phyloP scores from a whole-genome alignment of 2,329 filamentous ascomycete species.

The Aspergillus fumigatiaffinis region DNA sequence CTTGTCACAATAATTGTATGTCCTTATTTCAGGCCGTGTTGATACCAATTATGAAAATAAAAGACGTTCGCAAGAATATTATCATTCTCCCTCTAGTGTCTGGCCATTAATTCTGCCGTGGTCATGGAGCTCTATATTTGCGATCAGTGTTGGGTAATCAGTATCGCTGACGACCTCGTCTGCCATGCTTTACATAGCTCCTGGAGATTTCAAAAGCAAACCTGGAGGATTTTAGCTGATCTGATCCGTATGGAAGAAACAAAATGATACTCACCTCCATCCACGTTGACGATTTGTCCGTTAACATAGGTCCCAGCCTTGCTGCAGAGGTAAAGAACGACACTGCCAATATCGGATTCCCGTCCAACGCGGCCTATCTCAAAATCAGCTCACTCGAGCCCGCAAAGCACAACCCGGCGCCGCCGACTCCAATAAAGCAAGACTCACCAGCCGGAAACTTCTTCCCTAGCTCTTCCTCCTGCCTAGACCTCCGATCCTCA shows the following conservation, averaged over 20 bases:
- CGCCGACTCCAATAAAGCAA: not conserved
- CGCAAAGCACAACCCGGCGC: not conserved
- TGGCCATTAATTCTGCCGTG: not conserved
- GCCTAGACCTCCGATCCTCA: conserved; percentile 52
- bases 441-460: conserved; percentile 46
- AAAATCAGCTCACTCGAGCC: not conserved
- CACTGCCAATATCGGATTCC: conserved; percentile 57
- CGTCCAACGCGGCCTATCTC: conserved; percentile 44
- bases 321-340: conserved; percentile 50
- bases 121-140: not conserved
- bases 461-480: conserved; percentile 49
- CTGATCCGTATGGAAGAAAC: not conserved
- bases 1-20: conserved; percentile 33
- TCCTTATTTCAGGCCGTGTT: conserved; percentile 34
- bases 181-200: not conserved
- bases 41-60: conserved; percentile 42
- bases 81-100: not conserved
- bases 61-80: conserved; percentile 25
- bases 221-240: not conserved
- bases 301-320: conserved; percentile 47
- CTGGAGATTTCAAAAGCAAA: conserved; percentile 7
- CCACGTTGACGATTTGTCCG: conserved; percentile 40
- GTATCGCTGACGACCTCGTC: not conserved
- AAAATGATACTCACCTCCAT: conserved; percentile 16
- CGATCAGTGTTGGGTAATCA: not conserved